Conservation (phyloP, 139 green algal genomes). For the Monoraphidium neglectum region DNA sequence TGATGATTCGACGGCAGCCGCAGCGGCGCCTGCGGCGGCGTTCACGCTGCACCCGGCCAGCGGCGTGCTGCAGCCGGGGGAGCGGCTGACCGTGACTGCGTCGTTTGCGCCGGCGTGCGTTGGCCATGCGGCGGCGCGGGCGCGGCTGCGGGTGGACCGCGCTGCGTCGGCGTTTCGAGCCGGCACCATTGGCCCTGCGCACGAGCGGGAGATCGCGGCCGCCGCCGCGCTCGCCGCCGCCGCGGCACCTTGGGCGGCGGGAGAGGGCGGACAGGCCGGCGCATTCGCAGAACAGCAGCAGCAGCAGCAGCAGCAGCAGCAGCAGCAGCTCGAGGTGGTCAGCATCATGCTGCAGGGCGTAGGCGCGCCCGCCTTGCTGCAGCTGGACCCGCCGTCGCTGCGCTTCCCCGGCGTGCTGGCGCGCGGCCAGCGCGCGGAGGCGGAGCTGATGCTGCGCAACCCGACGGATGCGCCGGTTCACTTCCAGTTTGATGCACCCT, state of each 20-base stretch:
- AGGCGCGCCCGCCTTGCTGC: no score
- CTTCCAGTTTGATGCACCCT: no score
- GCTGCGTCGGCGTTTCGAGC: neutral
- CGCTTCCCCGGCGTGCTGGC: no score
- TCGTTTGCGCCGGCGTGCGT: neutral
- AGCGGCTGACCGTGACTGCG: neutral
- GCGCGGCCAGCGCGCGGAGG: no score
- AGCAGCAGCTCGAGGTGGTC: neutral
- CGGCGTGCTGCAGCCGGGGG: neutral
- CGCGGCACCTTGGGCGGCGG: neutral
- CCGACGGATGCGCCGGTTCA: no score
- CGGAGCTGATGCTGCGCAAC: no score
- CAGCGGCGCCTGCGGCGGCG: neutral
- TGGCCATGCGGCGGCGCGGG: neutral
- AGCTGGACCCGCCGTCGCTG: no score
- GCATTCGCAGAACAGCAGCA: neutral
- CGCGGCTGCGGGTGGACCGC: neutral
- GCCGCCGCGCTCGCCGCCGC: neutral
- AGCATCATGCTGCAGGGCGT: no score
- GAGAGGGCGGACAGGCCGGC: neutral
- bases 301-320: slow-evolving; percentile 12
- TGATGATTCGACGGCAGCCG: neutral
- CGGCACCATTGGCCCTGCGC: neutral
- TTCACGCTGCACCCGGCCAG: neutral
- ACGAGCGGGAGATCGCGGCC: neutral